These are phyloP conservation scores for Aegilops tauschii DNA, from an alignment of 176 grass and related monocot species.

Conservation along the genomic window DNA sequence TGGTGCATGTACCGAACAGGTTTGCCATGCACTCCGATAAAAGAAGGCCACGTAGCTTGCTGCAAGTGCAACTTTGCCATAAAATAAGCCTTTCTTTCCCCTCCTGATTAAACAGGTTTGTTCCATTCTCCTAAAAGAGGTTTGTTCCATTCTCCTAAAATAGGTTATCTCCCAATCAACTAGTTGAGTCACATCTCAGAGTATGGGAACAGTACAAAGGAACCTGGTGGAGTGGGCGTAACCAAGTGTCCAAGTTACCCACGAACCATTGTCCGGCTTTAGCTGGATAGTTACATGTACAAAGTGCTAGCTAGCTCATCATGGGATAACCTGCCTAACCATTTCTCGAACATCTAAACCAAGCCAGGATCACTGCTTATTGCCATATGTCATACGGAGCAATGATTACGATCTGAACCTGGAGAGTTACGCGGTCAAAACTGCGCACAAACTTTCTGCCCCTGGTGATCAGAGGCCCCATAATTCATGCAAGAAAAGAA, in stretches of 20 bases:
- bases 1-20: slow-evolving; percentile 16
- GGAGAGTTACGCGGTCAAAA: slow-evolving; percentile 36
- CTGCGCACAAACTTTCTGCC: slow-evolving; percentile 40
- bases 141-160: slow-evolving; percentile 34
- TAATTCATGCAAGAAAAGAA: slow-evolving; percentile 29
- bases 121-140: slow-evolving; percentile 31
- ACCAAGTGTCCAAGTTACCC: not conserved
- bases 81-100: not conserved
- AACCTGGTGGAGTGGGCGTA: not conserved
- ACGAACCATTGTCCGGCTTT: not conserved
- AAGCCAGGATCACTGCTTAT: slow-evolving; percentile 18
- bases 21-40: not conserved
- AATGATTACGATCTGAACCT: slow-evolving; percentile 33
- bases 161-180: slow-evolving; percentile 18
- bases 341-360: not conserved
- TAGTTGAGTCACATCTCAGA: slow-evolving; percentile 35
- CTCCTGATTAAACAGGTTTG: slow-evolving; percentile 7
- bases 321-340: not conserved
- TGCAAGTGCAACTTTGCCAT: slow-evolving; percentile 15
- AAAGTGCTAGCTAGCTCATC: not conserved
- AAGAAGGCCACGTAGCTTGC: slow-evolving; percentile 18
- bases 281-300: not conserved
- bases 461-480: slow-evolving; percentile 27
- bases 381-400: slow-evolving; percentile 18
- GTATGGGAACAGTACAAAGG: not conserved